These are phyloP conservation scores for Coccomyxa sp. DNA, from an alignment of 139 green algal species.

Conservation along the genomic window DNA sequence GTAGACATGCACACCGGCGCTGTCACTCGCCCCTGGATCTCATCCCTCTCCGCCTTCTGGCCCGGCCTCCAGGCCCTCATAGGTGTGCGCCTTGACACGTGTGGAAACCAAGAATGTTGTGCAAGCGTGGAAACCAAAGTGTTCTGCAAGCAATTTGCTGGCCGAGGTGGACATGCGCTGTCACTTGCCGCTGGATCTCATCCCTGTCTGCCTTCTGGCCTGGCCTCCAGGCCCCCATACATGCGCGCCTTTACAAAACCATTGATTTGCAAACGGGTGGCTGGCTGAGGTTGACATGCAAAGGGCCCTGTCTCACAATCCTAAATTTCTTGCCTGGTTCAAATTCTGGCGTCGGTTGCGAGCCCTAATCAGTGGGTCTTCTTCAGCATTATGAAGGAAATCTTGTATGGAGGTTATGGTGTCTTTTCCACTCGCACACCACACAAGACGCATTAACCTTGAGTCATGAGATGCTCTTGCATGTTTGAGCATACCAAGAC, in stretches of 20 bases:
- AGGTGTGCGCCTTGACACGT: conserved; percentile 55
- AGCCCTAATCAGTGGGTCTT: conserved; percentile 54
- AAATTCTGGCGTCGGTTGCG: conserved; percentile 88
- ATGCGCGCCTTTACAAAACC: conserved; percentile 42
- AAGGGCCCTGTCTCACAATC: conserved; percentile 46
- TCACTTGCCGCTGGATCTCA: conserved; percentile 68
- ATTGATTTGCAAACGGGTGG: conserved; percentile 21
- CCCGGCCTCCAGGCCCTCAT: conserved; percentile 73
- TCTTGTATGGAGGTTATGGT: too few species aligned
- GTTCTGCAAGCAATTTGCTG: conserved; percentile 28
- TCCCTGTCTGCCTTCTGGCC: conserved; percentile 84
- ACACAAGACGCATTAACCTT: too few species aligned
- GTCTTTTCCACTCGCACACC: too few species aligned
- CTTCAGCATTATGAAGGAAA: too few species aligned
- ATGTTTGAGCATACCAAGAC: too few species aligned
- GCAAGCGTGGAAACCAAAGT: conserved; percentile 16
- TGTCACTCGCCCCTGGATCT: conserved; percentile 64
- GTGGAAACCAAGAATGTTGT: conserved; percentile 49
- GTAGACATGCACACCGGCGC: conserved; percentile 67
- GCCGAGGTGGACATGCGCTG: conserved; percentile 71
- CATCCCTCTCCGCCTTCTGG: conserved; percentile 80
- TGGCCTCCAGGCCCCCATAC: conserved; percentile 66
- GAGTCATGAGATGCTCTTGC: too few species aligned
- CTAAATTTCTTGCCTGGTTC: conserved; percentile 67
- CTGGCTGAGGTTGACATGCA: conserved; percentile 75